Evolutionary conservation across 768 basidiomycete genomes (phyloP).

Genomic region (Rickenella mellea): DNA sequence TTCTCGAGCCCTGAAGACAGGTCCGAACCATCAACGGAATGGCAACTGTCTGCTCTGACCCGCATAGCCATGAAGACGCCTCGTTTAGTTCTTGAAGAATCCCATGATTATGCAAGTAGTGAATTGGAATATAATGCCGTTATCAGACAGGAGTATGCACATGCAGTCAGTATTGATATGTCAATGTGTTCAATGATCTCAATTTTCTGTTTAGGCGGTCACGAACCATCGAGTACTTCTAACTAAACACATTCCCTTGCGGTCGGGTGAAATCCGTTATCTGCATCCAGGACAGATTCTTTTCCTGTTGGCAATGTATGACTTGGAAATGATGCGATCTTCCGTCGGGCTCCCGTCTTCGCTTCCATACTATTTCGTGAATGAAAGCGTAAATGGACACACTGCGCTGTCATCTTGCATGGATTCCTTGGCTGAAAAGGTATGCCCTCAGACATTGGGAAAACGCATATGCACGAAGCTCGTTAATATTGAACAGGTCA

Average conservation of each 20-base stretch:
- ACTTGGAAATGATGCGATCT: constrained; percentile 82
- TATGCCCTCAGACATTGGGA: constrained; percentile 16
- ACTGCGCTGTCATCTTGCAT: constrained; percentile 61
- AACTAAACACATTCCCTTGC: constrained; percentile 53
- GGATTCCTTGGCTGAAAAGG: constrained; percentile 83
- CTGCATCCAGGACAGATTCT: constrained; percentile 78
- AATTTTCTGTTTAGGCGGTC: constrained; percentile 42
- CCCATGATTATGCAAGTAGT: constrained; percentile 73
- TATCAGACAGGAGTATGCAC: constrained; percentile 75
- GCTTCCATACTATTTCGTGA: constrained; percentile 79
- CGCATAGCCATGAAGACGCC: constrained; percentile 86
- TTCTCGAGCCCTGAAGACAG: constrained; percentile 43
- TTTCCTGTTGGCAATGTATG: constrained; percentile 77
- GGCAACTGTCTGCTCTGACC: constrained; percentile 66
- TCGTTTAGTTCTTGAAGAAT: constrained; percentile 69
- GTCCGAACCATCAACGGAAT: constrained; percentile 61
- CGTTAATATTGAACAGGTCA: constrained; percentile 43
- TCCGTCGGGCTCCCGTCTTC: constrained; percentile 72
- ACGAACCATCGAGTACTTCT: constrained; percentile 57
- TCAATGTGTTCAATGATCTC: background rate
- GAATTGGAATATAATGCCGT: constrained; percentile 91
- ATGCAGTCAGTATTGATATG: constrained; percentile 42
- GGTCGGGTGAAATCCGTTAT: constrained; percentile 58
- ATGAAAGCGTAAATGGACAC: constrained; percentile 73
- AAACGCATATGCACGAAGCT: background rate